phyloP scores from a whole-genome alignment of 305 asterid genomes.

The Petunia hybrid region DNA sequence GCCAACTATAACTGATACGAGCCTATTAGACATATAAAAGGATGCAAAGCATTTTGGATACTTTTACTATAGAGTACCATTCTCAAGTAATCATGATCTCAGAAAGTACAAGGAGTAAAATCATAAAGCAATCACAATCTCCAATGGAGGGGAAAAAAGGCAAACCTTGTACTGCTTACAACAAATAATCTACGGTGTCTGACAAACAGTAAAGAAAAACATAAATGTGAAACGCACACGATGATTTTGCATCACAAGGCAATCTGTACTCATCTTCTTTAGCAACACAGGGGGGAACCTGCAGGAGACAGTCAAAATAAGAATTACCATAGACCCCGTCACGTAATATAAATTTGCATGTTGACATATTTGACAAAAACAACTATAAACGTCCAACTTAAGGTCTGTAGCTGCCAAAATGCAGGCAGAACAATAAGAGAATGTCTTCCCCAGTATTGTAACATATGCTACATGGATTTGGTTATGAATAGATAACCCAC shows the following conservation, averaged over 20 bases:
- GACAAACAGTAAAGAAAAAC: neutral
- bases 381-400: neutral
- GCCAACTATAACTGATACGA: constrained; percentile 13
- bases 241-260: constrained; percentile 98
- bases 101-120: neutral
- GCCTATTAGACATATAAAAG: neutral
- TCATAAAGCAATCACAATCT: neutral
- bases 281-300: constrained; percentile 89
- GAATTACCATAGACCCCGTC: neutral
- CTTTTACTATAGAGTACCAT: neutral
- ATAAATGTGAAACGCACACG: constrained; percentile 49
- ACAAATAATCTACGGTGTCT: neutral
- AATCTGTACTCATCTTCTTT: constrained; percentile 76
- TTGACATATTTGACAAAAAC: neutral
- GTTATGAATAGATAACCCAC: constrained; percentile 4
- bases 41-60: neutral
- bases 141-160: neutral
- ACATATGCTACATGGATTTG: neutral
- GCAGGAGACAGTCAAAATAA: constrained; percentile 32
- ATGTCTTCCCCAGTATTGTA: neutral
- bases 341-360: neutral
- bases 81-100: constrained; percentile 23
- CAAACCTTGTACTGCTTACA: constrained; percentile 10
- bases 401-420: neutral
- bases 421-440: neutral